phyloP scores from a whole-genome alignment of 257 asterid species.

The Penstemon newberryi region DNA sequence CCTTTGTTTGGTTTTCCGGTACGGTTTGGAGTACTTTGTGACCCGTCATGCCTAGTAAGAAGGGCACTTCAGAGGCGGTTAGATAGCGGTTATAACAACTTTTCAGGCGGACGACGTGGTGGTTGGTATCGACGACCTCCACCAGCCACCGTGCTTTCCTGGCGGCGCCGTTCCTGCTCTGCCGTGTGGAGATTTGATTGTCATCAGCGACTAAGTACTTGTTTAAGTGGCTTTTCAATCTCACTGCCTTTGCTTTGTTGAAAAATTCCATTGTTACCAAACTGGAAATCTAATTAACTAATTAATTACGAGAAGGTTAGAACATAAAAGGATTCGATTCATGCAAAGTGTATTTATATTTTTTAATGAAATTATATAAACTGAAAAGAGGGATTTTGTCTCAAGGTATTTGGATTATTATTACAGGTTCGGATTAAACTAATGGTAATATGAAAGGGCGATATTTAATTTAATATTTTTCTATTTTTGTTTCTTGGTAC shows the following conservation, averaged over 20 bases:
- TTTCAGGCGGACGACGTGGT: constrained; percentile 58
- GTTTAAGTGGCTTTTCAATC: constrained; percentile 63
- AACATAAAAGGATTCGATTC: neutral
- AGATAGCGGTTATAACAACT: constrained; percentile 71
- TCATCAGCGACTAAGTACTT: constrained; percentile 84
- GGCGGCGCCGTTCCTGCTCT: constrained; percentile 64
- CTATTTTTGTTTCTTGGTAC: constrained; percentile 26
- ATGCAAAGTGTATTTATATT: neutral
- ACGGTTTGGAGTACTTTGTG: constrained; percentile 53
- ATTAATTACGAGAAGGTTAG: neutral
- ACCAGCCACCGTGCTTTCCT: constrained; percentile 76
- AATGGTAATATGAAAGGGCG: neutral
- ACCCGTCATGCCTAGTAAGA: constrained; percentile 84
- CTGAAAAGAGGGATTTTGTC: constrained; percentile 35
- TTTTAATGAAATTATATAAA: neutral
- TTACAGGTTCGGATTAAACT: neutral
- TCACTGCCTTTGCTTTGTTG: constrained; percentile 57
- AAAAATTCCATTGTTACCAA: constrained; percentile 59
- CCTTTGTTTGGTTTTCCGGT: constrained; percentile 39
- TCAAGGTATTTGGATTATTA: constrained; percentile 22
- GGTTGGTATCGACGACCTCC: constrained; percentile 60
- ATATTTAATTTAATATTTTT: neutral
- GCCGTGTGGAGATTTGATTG: constrained; percentile 63
- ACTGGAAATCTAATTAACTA: neutral
- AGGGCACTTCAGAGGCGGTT: constrained; percentile 58